Evolutionary conservation across 345 rosid species (phyloP).

Genomic region (Combretum micranthum): DNA sequence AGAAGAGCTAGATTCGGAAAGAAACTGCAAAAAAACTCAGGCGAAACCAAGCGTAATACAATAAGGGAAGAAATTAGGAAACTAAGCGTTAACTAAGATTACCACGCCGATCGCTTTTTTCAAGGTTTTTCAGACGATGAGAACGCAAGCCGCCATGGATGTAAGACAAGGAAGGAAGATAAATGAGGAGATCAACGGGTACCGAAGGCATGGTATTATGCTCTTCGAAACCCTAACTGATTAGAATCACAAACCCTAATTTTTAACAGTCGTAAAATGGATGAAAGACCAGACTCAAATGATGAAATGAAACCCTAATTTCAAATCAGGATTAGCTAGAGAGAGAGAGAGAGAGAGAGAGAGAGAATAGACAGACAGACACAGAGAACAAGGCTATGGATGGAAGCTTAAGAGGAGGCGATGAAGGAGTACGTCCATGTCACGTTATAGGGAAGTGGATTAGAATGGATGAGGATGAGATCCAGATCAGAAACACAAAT

Average conservation of each 20-base stretch:
- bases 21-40: neutral
- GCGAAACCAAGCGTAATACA: neutral
- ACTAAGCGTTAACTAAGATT: conserved; percentile 73
- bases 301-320: neutral
- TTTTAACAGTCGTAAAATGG: neutral
- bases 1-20: neutral
- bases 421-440: too few species aligned
- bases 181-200: conserved; percentile 37
- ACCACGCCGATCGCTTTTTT: conserved; percentile 94
- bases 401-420: neutral
- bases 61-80: neutral
- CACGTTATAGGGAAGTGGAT: too few species aligned
- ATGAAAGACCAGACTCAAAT: neutral
- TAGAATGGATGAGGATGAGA: too few species aligned
- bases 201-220: conserved; percentile 76
- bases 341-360: neutral
- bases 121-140: conserved; percentile 78
- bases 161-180: conserved; percentile 48
- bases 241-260: conserved; percentile 22
- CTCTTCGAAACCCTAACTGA: conserved; percentile 67
- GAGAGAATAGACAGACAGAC: neutral
- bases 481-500: too few species aligned
- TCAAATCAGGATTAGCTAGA: neutral
- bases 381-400: neutral
- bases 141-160: conserved; percentile 55